Percentiles rank a stretch among this genome's conserved stretches.
Evolutionary conservation across 2,329 filamentous ascomycete species (phyloP).

Genomic region (Trichoderma sp.): DNA sequence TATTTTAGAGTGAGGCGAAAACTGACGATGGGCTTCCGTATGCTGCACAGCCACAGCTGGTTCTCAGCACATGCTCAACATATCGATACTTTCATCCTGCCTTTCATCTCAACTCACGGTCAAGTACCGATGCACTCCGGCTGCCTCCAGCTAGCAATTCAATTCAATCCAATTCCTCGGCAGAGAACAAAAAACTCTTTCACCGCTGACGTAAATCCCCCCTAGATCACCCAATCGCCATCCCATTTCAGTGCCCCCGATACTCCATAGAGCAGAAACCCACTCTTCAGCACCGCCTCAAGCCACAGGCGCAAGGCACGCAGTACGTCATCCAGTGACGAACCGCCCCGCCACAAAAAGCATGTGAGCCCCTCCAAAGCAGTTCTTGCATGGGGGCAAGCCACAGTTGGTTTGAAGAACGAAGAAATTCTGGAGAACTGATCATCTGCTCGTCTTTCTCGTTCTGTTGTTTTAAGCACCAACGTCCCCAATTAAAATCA

Average conservation of each 20-base stretch:
- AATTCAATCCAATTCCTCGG: neutral
- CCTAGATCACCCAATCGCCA: neutral
- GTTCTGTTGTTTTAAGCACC: neutral
- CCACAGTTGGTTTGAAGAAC: neutral
- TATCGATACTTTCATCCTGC: no score
- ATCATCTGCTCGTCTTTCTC: neutral
- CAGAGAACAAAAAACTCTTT: neutral
- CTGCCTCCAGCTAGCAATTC: neutral
- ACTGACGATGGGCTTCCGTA: no score
- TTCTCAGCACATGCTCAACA: no score
- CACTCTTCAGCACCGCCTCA: conserved; percentile 9
- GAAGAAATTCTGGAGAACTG: neutral
- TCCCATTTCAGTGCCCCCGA: neutral
- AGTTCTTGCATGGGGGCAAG: neutral
- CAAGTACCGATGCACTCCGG: neutral
- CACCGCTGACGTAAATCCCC: conserved; percentile 3
- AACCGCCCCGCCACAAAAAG: conserved; percentile 19
- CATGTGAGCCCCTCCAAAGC: neutral
- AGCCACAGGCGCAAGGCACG: conserved; percentile 18
- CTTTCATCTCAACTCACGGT: no score
- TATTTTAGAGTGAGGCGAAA: no score
- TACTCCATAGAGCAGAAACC: neutral
- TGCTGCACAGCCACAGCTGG: no score
- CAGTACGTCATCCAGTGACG: conserved; percentile 25
- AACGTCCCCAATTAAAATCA: neutral